Base-by-base conservation (phyloP, 2,329 filamentous ascomycete species). In the Phoma sp. region DNA sequence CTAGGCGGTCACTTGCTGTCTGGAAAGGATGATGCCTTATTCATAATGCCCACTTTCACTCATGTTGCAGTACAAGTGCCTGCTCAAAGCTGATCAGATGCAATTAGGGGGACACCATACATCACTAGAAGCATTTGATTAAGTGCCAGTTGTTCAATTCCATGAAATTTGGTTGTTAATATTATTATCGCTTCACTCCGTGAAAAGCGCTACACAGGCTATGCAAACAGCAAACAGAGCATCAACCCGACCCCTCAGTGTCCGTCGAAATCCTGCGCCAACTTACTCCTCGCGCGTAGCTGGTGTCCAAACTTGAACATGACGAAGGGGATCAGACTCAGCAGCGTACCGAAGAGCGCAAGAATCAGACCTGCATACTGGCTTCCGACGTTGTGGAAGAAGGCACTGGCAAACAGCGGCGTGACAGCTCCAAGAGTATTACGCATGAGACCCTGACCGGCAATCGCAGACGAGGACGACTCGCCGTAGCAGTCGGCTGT, bases 401-500 rank as follows among this genome's bases (percentile, higher is more conserved):
- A 82, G 41, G 81, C 78, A 29, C 72, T 77, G 10, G 80, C 80
- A 56, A 83, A 83, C 10, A 83, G 65, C 0, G 81, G 81, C 23
- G 80, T 80, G 0, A 83, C 78, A 2, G 80, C 81, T 38, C 81
- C 81, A 1, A 83, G 77, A 0, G 79, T 81, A 59, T 83, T 83
- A 14, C 81, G 73, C 77, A 83, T 79, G 49, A 82, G 72, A 18
- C 80, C 79, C 65, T 83, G 80, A 1, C 79, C 80, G 2, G 81
- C 81, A 47, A 83, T 77, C 14, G 75, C 75, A 10, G 70, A 74
- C 1, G 70, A 74, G 1, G 73, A 71, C 24, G 68, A 81, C 52
- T 78, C 76, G 18, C 80, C 80, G 52, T 83, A 83, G 65, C 80
- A 83, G 60, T 83, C 80, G 4, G 80, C 77, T 0, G 80, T 83